phyloP scores from a whole-genome alignment of 2,329 filamentous ascomycete species.

The Botryotinia globosa region DNA sequence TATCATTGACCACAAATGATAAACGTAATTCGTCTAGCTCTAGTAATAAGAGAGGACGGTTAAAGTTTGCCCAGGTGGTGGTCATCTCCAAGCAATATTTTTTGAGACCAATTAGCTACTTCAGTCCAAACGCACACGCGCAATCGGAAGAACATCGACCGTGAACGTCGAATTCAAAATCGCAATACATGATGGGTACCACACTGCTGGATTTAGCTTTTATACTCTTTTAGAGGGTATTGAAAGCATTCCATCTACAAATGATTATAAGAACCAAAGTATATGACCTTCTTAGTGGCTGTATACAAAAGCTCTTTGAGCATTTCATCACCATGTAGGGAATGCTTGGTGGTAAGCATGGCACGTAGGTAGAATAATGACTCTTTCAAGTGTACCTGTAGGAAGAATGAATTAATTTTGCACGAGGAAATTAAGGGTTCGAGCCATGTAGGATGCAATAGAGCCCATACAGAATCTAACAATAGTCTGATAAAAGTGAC shows the following conservation, averaged over 20 bases:
- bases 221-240: no score
- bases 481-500: background rate
- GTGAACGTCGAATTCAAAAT: background rate
- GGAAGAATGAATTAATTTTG: background rate
- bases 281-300: background rate
- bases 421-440: background rate
- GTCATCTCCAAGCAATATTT: background rate
- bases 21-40: background rate
- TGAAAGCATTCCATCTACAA: background rate
- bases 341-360: background rate
- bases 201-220: background rate
- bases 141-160: background rate
- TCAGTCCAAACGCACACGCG: background rate
- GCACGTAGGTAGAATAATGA: no score
- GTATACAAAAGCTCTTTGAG: background rate
- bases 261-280: background rate
- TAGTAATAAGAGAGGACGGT: background rate
- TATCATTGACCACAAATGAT: background rate
- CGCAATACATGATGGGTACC: background rate
- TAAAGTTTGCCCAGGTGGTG: background rate
- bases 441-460: background rate
- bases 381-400: background rate
- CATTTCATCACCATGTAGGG: background rate
- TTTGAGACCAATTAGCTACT: background rate
- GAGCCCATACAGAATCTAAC: background rate